Conservation (phyloP, 2,329 filamentous ascomycete genomes). For the Fusarium cyanostomum region DNA sequence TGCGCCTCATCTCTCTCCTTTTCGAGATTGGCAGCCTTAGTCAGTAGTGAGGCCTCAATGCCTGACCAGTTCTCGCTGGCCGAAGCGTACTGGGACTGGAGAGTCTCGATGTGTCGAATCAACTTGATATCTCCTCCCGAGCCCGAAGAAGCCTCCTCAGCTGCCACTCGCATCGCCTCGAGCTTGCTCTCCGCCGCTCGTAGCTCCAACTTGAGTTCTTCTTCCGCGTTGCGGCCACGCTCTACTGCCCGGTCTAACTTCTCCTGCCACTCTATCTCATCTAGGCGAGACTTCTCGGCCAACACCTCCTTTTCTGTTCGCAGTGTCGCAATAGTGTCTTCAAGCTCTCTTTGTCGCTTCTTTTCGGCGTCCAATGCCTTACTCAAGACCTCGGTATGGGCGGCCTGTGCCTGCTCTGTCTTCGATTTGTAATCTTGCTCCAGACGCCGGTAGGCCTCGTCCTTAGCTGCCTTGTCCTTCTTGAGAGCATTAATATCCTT, state of each 20-base stretch:
- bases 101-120: constrained; percentile 90
- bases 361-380: constrained; percentile 75
- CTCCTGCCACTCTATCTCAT: constrained; percentile 77
- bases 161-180: constrained; percentile 83
- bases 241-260: constrained; percentile 78
- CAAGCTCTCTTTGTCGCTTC: constrained; percentile 62
- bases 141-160: constrained; percentile 89
- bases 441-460: constrained; percentile 72
- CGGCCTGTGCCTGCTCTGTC: constrained; percentile 69
- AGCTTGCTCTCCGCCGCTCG: constrained; percentile 86
- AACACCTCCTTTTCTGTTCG: constrained; percentile 81
- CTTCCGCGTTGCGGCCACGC: constrained; percentile 71
- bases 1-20: constrained; percentile 90
- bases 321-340: constrained; percentile 69
- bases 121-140: constrained; percentile 86
- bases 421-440: constrained; percentile 75
- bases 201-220: constrained; percentile 82
- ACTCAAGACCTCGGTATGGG: constrained; percentile 72
- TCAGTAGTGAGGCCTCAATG: constrained; percentile 86
- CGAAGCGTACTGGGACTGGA: constrained; percentile 94
- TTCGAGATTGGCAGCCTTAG: constrained; percentile 80
- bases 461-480: constrained; percentile 68
- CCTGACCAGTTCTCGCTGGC: constrained; percentile 98
- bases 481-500: constrained; percentile 50
- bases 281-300: constrained; percentile 73